Evolutionary conservation across 208 protist species (phyloP), one percentile per base, ranked within the genome.

Genomic region (Trypanosoma melophagium): DNA sequence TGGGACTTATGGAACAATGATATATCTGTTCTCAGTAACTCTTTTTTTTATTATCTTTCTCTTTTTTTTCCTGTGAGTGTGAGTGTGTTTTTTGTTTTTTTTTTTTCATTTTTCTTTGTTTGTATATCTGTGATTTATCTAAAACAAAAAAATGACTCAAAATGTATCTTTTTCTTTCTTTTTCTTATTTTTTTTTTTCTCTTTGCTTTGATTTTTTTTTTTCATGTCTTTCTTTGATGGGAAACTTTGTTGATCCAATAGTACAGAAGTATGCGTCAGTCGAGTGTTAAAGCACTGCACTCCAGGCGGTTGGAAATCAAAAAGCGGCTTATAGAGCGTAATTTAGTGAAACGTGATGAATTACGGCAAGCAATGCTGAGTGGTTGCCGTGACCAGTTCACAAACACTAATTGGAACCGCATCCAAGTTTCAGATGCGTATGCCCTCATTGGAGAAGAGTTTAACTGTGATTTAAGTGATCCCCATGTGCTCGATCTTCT

Each of bases 401-500:
- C 3, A 16, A 17, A 50, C 17, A 47, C 35, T 53, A 25, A 47
- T 47, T 2, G 12, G 13, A 55, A 47, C 31, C 40, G 16, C 28
- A 17, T 3, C 13, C 9, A 10, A n/a, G 22, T 0, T 35, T 35
- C 28, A 42, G 63, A 57, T 28, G 44, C 54, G n/a, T 69, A 74
- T 59, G 60, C 47, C 21, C 45, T 57, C 25, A 50, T 92, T 60
- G 81, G 76, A 4, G 35, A 66, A 13, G 82, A 92, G 60, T 85
- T 92, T 59, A 77, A 79, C 24, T 81, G 83, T 31, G 76, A 93
- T 66, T 52, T 86, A 31, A 31, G 44, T 14, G 80, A 90, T 21
- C 73, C 75, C 1, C 60, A 62, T 12, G 79, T 89, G 22, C 68
- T 87, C 59, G 76, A 89, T 16, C 87, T 82, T 53, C 73, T 96